Percentiles rank a stretch among this genome's conserved stretches.
Conservation (phyloP, 2,329 filamentous ascomycete species). For the Colletotrichum sansevieriae region DNA sequence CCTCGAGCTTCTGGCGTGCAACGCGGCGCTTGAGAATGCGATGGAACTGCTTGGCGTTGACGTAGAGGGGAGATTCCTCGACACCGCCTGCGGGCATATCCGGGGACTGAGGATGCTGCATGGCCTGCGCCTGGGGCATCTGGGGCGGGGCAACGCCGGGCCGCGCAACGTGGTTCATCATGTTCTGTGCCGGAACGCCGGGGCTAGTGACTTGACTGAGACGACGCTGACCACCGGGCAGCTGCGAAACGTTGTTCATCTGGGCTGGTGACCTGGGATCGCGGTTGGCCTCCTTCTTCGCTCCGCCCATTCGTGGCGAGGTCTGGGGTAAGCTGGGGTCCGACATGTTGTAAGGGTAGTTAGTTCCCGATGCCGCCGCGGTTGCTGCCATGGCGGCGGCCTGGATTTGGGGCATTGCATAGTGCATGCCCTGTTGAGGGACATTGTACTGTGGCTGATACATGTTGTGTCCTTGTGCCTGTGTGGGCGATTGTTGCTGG, state of each 20-base stretch:
- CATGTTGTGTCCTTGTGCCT: slow-evolving; percentile 78
- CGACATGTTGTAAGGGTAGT: slow-evolving; percentile 78
- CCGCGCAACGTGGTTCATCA: slow-evolving; percentile 77
- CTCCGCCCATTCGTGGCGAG: slow-evolving; percentile 81
- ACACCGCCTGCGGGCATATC: slow-evolving; percentile 79
- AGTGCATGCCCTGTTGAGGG: slow-evolving; percentile 81
- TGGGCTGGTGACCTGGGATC: slow-evolving; percentile 82
- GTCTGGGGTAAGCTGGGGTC: slow-evolving; percentile 77
- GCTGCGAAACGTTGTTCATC: slow-evolving; percentile 72
- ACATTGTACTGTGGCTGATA: slow-evolving; percentile 86
- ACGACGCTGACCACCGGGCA: slow-evolving; percentile 70
- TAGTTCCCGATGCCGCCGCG: slow-evolving; percentile 88
- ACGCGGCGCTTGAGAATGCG: slow-evolving; percentile 95
- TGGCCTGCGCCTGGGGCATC: slow-evolving; percentile 72
- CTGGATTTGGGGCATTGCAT: slow-evolving; percentile 85
- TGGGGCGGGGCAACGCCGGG: slow-evolving; percentile 68
- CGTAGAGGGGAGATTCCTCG: slow-evolving; percentile 95
- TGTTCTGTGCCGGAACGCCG: slow-evolving; percentile 78
- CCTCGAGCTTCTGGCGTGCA: slow-evolving; percentile 92
- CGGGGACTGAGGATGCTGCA: slow-evolving; percentile 80
- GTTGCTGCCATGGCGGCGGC: slow-evolving; percentile 94
- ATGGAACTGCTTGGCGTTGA: slow-evolving; percentile 99
- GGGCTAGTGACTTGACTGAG: slow-evolving; percentile 85
- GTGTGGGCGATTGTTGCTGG: slow-evolving; percentile 74
- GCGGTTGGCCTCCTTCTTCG: slow-evolving; percentile 76